A percentile compares a stretch with the other conserved stretches of the same genome.
phyloP scores from a whole-genome alignment of 1,284 basidiomycete genomes.

The Schizophyllum commune region DNA sequence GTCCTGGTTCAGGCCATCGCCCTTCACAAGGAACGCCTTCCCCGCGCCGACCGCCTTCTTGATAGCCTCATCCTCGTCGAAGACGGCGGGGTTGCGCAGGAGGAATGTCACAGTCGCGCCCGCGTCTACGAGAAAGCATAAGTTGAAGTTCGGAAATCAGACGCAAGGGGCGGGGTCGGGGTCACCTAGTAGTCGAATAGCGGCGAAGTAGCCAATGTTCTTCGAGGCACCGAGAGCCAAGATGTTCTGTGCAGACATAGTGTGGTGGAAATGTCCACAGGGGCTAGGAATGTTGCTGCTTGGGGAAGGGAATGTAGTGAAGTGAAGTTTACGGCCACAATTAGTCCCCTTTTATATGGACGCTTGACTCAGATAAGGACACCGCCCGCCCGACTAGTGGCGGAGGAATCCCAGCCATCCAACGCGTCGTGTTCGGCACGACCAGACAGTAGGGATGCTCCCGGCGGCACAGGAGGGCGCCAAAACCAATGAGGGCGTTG shows the following conservation, averaged over 20 bases:
- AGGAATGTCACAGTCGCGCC: constrained; percentile 46
- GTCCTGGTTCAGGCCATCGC: constrained; percentile 37
- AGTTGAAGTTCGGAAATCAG: background rate
- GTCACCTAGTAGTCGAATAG: constrained; percentile 40
- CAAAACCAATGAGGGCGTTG: too few species aligned
- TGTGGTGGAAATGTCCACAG: background rate
- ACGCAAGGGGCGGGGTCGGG: constrained; percentile 1
- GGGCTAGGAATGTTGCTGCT: too few species aligned
- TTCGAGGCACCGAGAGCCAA: constrained; percentile 47
- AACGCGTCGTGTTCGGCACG: too few species aligned
- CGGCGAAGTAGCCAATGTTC: constrained; percentile 50
- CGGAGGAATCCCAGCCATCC: too few species aligned
- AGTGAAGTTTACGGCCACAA: too few species aligned
- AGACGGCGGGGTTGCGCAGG: constrained; percentile 31
- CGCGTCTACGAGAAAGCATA: constrained; percentile 24
- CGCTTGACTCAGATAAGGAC: too few species aligned
- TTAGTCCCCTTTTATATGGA: too few species aligned
- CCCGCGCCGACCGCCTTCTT: constrained; percentile 32
- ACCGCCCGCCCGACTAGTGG: too few species aligned
- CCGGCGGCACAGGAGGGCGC: too few species aligned
- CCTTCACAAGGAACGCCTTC: constrained; percentile 35
- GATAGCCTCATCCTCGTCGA: constrained; percentile 37
- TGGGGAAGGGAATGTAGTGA: too few species aligned
- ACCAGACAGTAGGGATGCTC: too few species aligned
- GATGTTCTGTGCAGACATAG: constrained; percentile 15